Evolutionary conservation across 768 basidiomycete species (phyloP).

Genomic region (Pulveroboletus frians): DNA sequence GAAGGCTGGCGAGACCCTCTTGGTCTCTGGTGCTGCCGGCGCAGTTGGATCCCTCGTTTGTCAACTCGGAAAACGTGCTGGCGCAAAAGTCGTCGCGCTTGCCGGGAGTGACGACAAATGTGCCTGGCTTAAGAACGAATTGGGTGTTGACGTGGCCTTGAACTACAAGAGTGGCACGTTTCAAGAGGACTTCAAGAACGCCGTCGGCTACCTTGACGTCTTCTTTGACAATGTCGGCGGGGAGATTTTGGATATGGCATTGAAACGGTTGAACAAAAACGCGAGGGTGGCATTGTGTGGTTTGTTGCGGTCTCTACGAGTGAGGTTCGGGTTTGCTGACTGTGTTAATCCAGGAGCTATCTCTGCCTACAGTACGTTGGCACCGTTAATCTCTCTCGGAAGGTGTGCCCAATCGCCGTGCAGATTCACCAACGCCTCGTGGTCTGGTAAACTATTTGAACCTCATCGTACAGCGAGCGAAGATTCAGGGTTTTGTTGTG

Average conservation of each 20-base stretch:
- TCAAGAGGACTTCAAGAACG: constrained; percentile 60
- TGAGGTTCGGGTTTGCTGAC: constrained; percentile 2
- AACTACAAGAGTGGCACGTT: constrained; percentile 85
- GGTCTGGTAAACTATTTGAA: constrained; percentile 64
- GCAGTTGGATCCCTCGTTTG: constrained; percentile 81
- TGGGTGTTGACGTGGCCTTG: constrained; percentile 77
- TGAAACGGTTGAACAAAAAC: constrained; percentile 68
- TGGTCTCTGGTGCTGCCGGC: constrained; percentile 89
- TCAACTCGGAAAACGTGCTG: constrained; percentile 74
- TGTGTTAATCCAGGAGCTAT: constrained; percentile 57
- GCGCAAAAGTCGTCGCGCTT: constrained; percentile 82
- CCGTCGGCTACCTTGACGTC: constrained; percentile 73
- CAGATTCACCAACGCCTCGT: constrained; percentile 55
- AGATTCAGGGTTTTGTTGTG: constrained; percentile 82
- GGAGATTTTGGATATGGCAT: constrained; percentile 74
- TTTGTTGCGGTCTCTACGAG: constrained; percentile 30
- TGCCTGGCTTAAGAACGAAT: constrained; percentile 74
- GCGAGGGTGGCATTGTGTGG: constrained; percentile 83
- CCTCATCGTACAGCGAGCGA: constrained; percentile 74
- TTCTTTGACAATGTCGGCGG: constrained; percentile 83
- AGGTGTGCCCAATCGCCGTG: background rate
- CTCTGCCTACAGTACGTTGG: constrained; percentile 67
- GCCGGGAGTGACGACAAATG: constrained; percentile 85
- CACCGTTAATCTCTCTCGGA: background rate
- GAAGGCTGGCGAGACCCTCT: constrained; percentile 78